Evolutionary conservation across 1,139 yeast species (phyloP).

Genomic region (Yamadazyma membranifaciens): DNA sequence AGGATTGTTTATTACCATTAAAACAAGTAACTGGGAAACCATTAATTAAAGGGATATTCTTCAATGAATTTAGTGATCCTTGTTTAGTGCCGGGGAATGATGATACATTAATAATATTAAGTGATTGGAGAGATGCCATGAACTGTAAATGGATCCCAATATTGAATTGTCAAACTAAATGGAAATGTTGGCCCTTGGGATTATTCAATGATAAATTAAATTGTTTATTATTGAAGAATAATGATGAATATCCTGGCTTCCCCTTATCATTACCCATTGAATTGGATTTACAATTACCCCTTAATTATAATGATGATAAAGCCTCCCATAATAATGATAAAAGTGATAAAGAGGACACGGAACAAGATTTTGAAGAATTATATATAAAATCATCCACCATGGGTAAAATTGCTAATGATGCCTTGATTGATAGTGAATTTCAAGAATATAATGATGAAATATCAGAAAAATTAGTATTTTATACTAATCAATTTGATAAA

Average conservation of each 20-base stretch:
- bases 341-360: constrained; percentile 23
- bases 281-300: constrained; percentile 67
- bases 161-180: constrained; percentile 59
- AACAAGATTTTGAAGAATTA: constrained; percentile 41
- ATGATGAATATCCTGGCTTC: constrained; percentile 52
- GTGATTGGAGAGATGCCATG: constrained; percentile 73
- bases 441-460: constrained; percentile 42
- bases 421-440: constrained; percentile 36
- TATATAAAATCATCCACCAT: constrained; percentile 47
- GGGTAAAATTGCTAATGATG: constrained; percentile 49
- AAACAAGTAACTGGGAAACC: constrained; percentile 21
- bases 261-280: constrained; percentile 87
- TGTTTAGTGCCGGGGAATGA: constrained; percentile 72
- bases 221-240: constrained; percentile 73
- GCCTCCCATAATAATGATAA: constrained; percentile 9
- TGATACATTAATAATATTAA: constrained; percentile 65
- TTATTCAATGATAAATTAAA: constrained; percentile 64
- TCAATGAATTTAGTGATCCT: constrained; percentile 86
- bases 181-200: constrained; percentile 89
- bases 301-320: constrained; percentile 19
- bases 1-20: constrained; percentile 39
- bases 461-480: constrained; percentile 47
- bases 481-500: constrained; percentile 63
- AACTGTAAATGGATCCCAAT: constrained; percentile 90
- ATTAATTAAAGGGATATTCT: constrained; percentile 67